phyloP scores from a whole-genome alignment of 768 basidiomycete species.

The Mycena capillaripes region DNA sequence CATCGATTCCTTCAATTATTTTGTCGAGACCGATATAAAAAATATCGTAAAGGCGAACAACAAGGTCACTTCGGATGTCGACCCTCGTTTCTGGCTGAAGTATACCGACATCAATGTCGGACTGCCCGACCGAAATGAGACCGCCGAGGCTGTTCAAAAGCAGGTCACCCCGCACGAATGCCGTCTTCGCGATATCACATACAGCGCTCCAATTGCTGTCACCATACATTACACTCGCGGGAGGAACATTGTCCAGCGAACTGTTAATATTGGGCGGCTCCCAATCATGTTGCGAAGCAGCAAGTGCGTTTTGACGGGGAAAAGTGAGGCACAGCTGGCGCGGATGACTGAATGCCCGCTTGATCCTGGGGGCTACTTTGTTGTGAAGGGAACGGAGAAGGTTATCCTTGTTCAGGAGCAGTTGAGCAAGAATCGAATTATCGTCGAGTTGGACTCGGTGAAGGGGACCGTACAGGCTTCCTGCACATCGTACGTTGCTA shows the following conservation, averaged over 20 bases:
- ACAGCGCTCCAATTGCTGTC: slow-evolving; percentile 93
- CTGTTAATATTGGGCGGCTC: slow-evolving; percentile 90
- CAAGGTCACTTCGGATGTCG: slow-evolving; percentile 96
- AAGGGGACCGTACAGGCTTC: slow-evolving; percentile 95
- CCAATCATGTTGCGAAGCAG: slow-evolving; percentile 98
- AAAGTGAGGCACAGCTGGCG: slow-evolving; percentile 86
- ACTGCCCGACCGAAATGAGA: slow-evolving; percentile 90
- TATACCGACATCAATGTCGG: slow-evolving; percentile 97
- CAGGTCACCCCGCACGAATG: slow-evolving; percentile 97
- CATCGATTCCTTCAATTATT: slow-evolving; percentile 99
- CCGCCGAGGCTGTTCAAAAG: slow-evolving; percentile 81
- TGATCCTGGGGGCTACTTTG: slow-evolving; percentile 99
- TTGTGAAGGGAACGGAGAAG: slow-evolving; percentile 99
- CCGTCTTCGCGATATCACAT: slow-evolving; percentile 94
- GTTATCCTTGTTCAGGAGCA: slow-evolving; percentile 99
- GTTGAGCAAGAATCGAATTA: slow-evolving; percentile 98
- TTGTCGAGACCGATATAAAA: slow-evolving; percentile 97
- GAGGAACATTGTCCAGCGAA: slow-evolving; percentile 88
- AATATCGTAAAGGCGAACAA: slow-evolving; percentile 95
- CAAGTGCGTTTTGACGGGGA: slow-evolving; percentile 91
- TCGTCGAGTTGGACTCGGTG: slow-evolving; percentile 93
- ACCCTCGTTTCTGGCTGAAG: slow-evolving; percentile 96
- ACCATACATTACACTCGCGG: slow-evolving; percentile 96
- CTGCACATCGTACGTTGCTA: slow-evolving; percentile 87
- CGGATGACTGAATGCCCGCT: slow-evolving; percentile 96